Evolutionary conservation across 2,329 filamentous ascomycete genomes (phyloP).

Genomic region (Elsinoe perseae): DNA sequence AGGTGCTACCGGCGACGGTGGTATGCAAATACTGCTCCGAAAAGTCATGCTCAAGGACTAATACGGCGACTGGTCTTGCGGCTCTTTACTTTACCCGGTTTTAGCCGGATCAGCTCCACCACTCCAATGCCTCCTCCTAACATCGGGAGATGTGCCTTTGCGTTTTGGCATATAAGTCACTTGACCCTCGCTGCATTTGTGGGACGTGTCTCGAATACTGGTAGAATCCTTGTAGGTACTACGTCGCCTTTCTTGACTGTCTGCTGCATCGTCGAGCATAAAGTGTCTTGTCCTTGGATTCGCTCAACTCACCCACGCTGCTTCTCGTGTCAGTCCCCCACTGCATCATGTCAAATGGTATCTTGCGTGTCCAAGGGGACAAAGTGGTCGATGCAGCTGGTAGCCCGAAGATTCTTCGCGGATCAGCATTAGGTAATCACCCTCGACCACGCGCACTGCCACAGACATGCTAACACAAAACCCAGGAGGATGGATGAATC

Average conservation of each 20-base stretch:
- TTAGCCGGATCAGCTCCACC: neutral
- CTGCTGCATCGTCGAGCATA: no score
- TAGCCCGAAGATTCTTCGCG: conserved; percentile 41
- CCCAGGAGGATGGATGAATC: conserved; percentile 40
- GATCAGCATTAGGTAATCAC: conserved; percentile 32
- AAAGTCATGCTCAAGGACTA: no score
- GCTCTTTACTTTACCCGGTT: neutral
- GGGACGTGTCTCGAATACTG: neutral
- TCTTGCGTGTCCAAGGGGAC: conserved; percentile 37
- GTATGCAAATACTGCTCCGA: no score
- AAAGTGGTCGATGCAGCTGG: conserved; percentile 41
- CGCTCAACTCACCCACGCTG: neutral
- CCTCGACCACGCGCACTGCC: neutral
- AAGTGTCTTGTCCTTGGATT: no score
- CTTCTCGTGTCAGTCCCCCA: no score
- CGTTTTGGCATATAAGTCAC: neutral
- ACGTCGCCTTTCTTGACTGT: no score
- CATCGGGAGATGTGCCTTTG: neutral
- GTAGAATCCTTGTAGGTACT: no score
- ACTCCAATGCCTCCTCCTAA: neutral
- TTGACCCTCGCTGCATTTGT: neutral
- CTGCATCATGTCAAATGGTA: conserved; percentile 29
- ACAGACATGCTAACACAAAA: neutral
- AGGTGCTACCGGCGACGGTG: neutral
- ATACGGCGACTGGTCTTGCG: no score